Evolutionary conservation across 2,329 filamentous ascomycete genomes (phyloP), one percentile per base, ranked within the genome.

Genomic region (Hypoxylon sp.): DNA sequence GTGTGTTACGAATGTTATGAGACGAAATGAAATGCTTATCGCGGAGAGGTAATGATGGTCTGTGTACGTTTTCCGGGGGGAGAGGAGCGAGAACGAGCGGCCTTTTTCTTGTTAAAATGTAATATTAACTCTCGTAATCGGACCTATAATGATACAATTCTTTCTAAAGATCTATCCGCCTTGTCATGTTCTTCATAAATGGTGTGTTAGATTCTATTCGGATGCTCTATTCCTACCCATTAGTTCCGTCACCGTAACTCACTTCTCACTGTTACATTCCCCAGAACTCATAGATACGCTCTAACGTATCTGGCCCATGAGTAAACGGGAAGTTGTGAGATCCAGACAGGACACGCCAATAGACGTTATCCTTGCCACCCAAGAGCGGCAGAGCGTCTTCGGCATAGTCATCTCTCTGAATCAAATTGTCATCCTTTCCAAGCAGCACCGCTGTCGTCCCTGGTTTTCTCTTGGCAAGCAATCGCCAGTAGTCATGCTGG

Each of bases 261-360:
- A n/a, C n/a, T n/a, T n/a, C n/a, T n/a, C n/a, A n/a, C n/a, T n/a
- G n/a, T 30, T 59, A 13, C 35, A 62, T 54, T 3, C 62, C 71
- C 79, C 79, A 84, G 49, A 80, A 75, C 20, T 69, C 67, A 46
- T 78, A 75, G 7, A 85, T 69, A 46, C 72, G 73, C 30, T 67
- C 62, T 50, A 83, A 60, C 7, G 80, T 76, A 25, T 71, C 64
- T 5, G 67, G 61, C 0, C 73, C 65, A 51, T 79, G 75, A n/a
- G 81, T 82, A 72, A 85, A 84, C 11, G 83, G 81, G 60, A 86
- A 86, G 57, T 87, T 82, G 61, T 87, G 83, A 1, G 75, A 78
- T 1, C 80, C 81, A 0, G 76, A 74, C 1, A 86, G 69, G 7
- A 80, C 65, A 23, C 70, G 74, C 76, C 80, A 83, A 30, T 70